Conservation (phyloP, 2,329 filamentous ascomycete genomes). For the Magnaporthiopsis rhizophila region DNA sequence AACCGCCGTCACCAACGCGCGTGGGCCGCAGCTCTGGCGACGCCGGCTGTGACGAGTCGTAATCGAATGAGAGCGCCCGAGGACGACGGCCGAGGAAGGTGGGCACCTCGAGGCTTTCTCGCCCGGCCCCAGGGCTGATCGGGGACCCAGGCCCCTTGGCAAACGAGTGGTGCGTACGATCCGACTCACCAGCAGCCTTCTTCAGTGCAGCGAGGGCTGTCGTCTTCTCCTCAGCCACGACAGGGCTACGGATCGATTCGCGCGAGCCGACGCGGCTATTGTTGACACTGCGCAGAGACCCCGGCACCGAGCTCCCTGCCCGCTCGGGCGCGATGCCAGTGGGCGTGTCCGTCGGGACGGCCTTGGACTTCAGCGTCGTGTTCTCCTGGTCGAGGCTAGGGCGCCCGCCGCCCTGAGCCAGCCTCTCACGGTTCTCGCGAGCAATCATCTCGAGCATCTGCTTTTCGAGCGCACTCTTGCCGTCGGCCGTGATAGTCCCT, state of each 20-base stretch:
- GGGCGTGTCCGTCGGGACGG: constrained; percentile 24
- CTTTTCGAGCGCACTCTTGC: constrained; percentile 48
- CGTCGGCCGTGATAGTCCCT: constrained; percentile 40
- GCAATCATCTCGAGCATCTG: constrained; percentile 56
- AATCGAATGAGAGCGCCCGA: constrained; percentile 33
- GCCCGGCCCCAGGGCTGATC: constrained; percentile 20
- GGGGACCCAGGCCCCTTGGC: constrained; percentile 17
- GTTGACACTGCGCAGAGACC: constrained; percentile 16
- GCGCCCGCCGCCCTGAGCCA: neutral
- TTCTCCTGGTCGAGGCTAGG: neutral
- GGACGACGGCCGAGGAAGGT: constrained; percentile 11
- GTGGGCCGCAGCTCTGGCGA: constrained; percentile 43
- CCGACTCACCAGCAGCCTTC: neutral
- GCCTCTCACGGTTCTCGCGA: constrained; percentile 31
- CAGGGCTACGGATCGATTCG: constrained; percentile 11
- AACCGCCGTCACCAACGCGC: constrained; percentile 33
- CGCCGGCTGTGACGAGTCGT: constrained; percentile 37
- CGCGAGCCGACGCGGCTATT: constrained; percentile 8
- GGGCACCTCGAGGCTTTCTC: constrained; percentile 42
- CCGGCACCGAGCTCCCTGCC: constrained; percentile 13
- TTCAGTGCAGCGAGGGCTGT: neutral
- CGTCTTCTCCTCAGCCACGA: neutral
- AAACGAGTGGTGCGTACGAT: neutral
- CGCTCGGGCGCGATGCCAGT: constrained; percentile 20
- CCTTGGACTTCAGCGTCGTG: constrained; percentile 23